Percentiles rank a stretch among this genome's conserved stretches.
Conservation (phyloP, 2,329 filamentous ascomycete species). For the Hymenoscyphus infarciens region DNA sequence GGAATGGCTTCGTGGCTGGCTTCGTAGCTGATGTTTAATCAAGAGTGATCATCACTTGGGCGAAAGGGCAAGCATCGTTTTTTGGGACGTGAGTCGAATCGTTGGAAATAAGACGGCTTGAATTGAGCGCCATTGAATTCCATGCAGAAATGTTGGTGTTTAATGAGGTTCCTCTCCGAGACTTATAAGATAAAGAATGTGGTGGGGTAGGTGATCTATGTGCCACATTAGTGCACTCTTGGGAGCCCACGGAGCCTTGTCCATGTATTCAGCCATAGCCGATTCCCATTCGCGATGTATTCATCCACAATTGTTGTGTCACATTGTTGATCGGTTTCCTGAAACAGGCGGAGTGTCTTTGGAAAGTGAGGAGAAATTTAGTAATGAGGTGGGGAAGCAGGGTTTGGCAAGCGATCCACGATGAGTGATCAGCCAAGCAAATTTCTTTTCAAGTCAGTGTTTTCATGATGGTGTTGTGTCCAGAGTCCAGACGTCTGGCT, state of each 20-base stretch:
- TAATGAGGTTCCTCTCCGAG: neutral
- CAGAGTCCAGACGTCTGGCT: too few species aligned
- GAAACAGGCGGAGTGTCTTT: neutral
- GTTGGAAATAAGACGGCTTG: neutral
- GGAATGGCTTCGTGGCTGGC: neutral
- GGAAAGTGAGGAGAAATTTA: neutral
- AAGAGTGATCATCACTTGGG: constrained; percentile 2
- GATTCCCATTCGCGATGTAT: neutral
- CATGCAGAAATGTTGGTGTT: neutral
- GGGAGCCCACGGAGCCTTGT: neutral
- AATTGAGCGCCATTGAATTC: neutral
- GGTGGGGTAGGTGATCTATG: neutral
- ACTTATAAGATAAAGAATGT: neutral
- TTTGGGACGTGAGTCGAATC: neutral
- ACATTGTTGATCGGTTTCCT: neutral
- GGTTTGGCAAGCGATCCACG: too few species aligned
- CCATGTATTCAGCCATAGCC: neutral
- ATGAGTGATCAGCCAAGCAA: neutral
- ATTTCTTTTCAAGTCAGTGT: neutral
- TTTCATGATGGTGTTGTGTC: neutral
- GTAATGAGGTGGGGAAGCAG: neutral
- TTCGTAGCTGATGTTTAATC: neutral
- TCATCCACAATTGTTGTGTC: neutral
- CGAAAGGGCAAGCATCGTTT: neutral
- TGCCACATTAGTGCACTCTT: neutral